These are phyloP conservation scores for Crithidia expoeki DNA, from an alignment of 208 protist species.

Conservation along the genomic window DNA sequence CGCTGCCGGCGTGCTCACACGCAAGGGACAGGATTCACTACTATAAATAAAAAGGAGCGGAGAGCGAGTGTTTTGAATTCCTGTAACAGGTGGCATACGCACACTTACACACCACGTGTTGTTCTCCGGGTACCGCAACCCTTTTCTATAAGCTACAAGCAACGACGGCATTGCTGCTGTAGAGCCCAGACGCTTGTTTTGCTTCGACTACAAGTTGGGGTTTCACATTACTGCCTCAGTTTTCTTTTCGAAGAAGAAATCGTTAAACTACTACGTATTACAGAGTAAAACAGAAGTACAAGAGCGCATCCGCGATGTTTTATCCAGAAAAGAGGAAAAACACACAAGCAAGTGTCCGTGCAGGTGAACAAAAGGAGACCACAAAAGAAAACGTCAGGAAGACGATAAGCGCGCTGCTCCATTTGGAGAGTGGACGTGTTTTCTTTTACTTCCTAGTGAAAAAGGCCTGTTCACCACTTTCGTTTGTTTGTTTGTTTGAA, in stretches of 20 bases:
- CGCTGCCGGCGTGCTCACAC: too few species aligned
- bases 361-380: not conserved
- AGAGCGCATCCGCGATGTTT: not conserved
- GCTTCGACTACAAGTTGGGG: not conserved
- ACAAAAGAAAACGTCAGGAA: not conserved
- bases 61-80: too few species aligned
- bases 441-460: not conserved
- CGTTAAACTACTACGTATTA: conserved; percentile 16
- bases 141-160: too few species aligned
- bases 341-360: not conserved
- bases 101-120: too few species aligned
- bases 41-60: too few species aligned
- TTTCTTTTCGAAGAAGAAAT: conserved; percentile 5
- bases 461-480: too few species aligned
- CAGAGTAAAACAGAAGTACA: conserved; percentile 17
- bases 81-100: too few species aligned
- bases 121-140: too few species aligned
- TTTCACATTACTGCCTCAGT: conserved; percentile 6
- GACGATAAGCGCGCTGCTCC: not conserved
- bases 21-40: too few species aligned
- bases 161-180: too few species aligned
- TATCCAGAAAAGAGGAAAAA: not conserved
- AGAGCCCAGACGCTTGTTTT: not conserved
- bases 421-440: not conserved
- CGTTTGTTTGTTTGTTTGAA: too few species aligned